These are phyloP conservation scores for Rugiboletus extremiorientalis DNA, from an alignment of 1,284 basidiomycete genomes.

Conservation along the genomic window DNA sequence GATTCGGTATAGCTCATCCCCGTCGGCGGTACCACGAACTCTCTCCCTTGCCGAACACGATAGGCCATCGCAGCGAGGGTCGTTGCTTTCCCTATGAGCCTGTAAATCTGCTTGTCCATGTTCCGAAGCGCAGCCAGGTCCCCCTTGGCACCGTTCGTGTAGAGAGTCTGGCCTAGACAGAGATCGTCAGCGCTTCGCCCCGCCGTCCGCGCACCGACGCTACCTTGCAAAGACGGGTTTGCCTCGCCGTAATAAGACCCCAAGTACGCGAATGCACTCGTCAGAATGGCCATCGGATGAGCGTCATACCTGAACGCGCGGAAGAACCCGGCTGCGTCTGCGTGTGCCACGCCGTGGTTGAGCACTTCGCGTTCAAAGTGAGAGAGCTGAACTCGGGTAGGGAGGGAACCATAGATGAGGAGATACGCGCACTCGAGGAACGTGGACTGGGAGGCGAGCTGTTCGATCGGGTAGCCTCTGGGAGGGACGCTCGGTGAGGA, in stretches of 20 bases:
- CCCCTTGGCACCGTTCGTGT: conserved; percentile 62
- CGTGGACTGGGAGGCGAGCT: conserved; percentile 73
- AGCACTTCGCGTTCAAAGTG: conserved; percentile 74
- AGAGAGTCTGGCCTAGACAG: conserved; percentile 70
- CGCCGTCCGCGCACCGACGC: neutral
- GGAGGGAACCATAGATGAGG: conserved; percentile 86
- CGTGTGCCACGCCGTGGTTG: conserved; percentile 75
- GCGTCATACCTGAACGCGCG: conserved; percentile 85
- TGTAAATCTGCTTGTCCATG: conserved; percentile 90
- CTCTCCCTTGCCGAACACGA: conserved; percentile 82
- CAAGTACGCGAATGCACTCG: conserved; percentile 80
- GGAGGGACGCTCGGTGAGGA: neutral
- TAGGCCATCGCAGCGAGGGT: conserved; percentile 92
- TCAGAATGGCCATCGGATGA: conserved; percentile 87
- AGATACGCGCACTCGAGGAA: conserved; percentile 85
- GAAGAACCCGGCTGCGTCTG: conserved; percentile 80
- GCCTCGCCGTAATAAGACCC: conserved; percentile 85
- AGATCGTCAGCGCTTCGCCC: neutral
- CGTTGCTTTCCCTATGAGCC: conserved; percentile 84
- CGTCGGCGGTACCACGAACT: conserved; percentile 83
- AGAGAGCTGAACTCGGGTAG: conserved; percentile 58
- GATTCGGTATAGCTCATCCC: conserved; percentile 82
- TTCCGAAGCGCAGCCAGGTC: conserved; percentile 60
- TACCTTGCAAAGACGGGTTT: conserved; percentile 75
- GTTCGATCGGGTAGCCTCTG: conserved; percentile 92